A percentile compares a stretch with the other conserved stretches of the same genome.
Evolutionary conservation across 2,329 filamentous ascomycete species (phyloP).

Genomic region (Xylariaceae sp.): DNA sequence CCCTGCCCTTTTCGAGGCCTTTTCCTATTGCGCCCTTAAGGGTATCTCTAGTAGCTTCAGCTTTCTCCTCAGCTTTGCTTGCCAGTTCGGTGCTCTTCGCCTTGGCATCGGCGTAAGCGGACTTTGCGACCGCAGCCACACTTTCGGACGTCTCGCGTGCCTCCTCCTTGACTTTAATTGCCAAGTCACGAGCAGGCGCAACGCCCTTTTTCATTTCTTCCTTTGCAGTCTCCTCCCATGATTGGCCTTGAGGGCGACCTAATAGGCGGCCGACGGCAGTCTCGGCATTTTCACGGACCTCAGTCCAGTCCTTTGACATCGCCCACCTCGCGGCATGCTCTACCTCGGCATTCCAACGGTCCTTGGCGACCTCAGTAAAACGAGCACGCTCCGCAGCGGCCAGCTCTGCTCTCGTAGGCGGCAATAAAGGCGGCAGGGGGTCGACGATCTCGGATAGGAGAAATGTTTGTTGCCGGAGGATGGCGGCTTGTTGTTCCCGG

Average conservation of each 20-base stretch:
- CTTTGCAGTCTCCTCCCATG: constrained; percentile 27
- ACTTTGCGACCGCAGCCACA: constrained; percentile 30
- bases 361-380: constrained; percentile 63
- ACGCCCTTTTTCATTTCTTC: constrained; percentile 17
- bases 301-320: constrained; percentile 60
- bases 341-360: constrained; percentile 72
- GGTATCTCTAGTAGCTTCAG: constrained; percentile 34
- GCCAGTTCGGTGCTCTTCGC: constrained; percentile 25
- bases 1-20: constrained; percentile 39
- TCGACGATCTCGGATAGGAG: constrained; percentile 49
- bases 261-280: constrained; percentile 41
- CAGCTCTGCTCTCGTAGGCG: constrained; percentile 46
- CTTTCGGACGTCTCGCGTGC: constrained; percentile 32
- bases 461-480: constrained; percentile 52
- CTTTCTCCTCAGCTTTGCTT: constrained; percentile 24
- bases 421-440: constrained; percentile 40
- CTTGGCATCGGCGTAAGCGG: constrained; percentile 30
- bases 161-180: constrained; percentile 33
- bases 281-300: constrained; percentile 55
- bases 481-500: constrained; percentile 52
- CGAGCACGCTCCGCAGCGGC: constrained; percentile 48
- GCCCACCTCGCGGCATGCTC: constrained; percentile 60
- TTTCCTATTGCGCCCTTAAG: constrained; percentile 37
- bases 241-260: constrained; percentile 35
- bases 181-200: constrained; percentile 28